Percentiles rank a stretch among this genome's conserved stretches.
These are phyloP conservation scores for Populus davidiana DNA, from an alignment of 345 rosid species.

Conservation along the genomic window DNA sequence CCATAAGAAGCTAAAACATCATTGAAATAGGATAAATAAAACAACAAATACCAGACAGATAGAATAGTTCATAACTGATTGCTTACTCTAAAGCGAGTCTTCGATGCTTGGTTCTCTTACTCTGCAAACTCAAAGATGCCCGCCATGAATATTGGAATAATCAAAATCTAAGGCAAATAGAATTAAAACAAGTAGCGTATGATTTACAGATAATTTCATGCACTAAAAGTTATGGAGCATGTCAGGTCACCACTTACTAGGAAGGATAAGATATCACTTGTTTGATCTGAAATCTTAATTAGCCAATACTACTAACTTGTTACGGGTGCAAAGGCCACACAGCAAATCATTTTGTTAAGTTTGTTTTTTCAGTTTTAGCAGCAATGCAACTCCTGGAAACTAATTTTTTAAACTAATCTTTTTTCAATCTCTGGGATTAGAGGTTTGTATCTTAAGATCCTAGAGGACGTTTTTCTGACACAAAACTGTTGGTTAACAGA, in stretches of 20 bases:
- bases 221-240: not conserved
- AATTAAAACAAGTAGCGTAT: not conserved
- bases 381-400: too few relatives aligned
- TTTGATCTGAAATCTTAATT: too few relatives aligned
- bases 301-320: too few relatives aligned
- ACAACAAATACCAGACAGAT: conserved; percentile 12
- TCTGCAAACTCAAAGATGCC: conserved; percentile 45
- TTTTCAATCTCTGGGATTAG: too few relatives aligned
- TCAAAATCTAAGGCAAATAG: conserved; percentile 1
- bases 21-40: not conserved
- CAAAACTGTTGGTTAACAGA: too few relatives aligned
- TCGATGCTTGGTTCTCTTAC: conserved; percentile 36
- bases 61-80: conserved; percentile 19
- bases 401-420: too few relatives aligned
- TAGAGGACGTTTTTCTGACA: too few relatives aligned
- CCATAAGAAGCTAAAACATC: not conserved
- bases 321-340: too few relatives aligned
- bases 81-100: conserved; percentile 38
- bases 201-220: not conserved
- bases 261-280: not conserved
- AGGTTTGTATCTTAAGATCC: too few relatives aligned
- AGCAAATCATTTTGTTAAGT: too few relatives aligned
- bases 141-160: conserved; percentile 19
- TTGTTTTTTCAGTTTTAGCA: too few relatives aligned
- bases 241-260: not conserved